Base-by-base conservation (phyloP, 129 eudicot species). In the sunflower (Helianthus annuus) region DNA sequence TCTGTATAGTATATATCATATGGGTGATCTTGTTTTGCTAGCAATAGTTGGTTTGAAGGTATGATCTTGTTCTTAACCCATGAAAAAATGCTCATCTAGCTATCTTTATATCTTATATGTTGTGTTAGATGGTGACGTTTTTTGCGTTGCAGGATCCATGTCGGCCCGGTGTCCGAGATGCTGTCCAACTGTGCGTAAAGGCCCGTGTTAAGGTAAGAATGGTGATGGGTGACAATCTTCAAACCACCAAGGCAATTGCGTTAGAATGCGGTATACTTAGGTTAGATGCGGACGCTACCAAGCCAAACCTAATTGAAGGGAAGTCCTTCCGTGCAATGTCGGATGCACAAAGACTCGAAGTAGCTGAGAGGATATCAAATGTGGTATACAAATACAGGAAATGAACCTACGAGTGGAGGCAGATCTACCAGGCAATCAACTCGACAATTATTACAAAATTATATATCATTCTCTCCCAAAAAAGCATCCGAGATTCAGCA, bases 191-290 rank as follows among this genome's bases (percentile, higher is more conserved):
- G 57, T 93, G 98, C 46, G 72, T 58, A 39, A 75, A 85, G 22
- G 98, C 98, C 34, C 96, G 98, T 52, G 95, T 93, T 6, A 93
- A 93, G 96, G 98, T 93, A 3, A 86, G 98, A 48, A 93, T 93
- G 98, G 98, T 90, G 64, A 93, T 97, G 36, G 98, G 98, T 52
- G 98, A 93, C 79, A 93, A 93, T 79, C 80, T 87, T 56, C 95
- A 85, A 76, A 93, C 98, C 4, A 97, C 98, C 15, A 87, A 16
- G 77, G 98, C 98, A 54, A 93, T 93, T 55, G 98, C 98, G 66
- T 64, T 87, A 40, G 98, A 93, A 80, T 90, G 98, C 64, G 98
- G 98, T 24, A 93, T 93, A 71, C 84, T 93, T 10, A 76, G 36
- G 32, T 87, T 96, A 38, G 70, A 83, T 80, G 92, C 88, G 10